Evolutionary conservation across 2,329 filamentous ascomycete genomes (phyloP).

Genomic region (Verticillium nonalfalfae): DNA sequence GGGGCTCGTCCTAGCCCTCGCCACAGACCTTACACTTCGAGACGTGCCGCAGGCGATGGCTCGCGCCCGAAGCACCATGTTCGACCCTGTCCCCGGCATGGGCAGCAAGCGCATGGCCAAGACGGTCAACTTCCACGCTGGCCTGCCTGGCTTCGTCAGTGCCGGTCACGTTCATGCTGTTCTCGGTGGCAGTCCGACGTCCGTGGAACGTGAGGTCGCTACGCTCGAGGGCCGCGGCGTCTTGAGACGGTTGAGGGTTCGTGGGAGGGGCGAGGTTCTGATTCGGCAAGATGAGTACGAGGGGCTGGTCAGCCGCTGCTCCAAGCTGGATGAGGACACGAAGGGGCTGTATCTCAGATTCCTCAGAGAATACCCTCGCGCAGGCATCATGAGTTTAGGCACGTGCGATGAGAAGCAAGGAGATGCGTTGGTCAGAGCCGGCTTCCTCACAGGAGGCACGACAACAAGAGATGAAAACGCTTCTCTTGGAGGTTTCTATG

Average conservation of each 20-base stretch:
- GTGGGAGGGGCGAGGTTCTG: slow-evolving; percentile 58
- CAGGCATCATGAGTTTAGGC: not conserved
- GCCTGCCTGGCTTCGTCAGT: slow-evolving; percentile 58
- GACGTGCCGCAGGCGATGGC: slow-evolving; percentile 61
- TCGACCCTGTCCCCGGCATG: slow-evolving; percentile 61
- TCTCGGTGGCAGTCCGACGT: slow-evolving; percentile 50
- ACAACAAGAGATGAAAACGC: slow-evolving; percentile 16
- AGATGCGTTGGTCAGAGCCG: slow-evolving; percentile 54
- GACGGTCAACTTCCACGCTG: slow-evolving; percentile 53
- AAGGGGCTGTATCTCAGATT: slow-evolving; percentile 45
- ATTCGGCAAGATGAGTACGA: slow-evolving; percentile 53
- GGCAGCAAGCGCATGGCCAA: slow-evolving; percentile 56
- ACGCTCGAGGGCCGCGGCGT: slow-evolving; percentile 51
- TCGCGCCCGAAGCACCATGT: slow-evolving; percentile 56
- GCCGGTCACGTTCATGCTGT: slow-evolving; percentile 61
- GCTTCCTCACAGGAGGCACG: slow-evolving; percentile 54
- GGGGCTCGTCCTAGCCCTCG: slow-evolving; percentile 49
- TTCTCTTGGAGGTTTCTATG: slow-evolving; percentile 19
- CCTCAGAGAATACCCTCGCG: slow-evolving; percentile 42
- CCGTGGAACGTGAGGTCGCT: slow-evolving; percentile 61
- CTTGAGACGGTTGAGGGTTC: slow-evolving; percentile 57
- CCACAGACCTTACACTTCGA: slow-evolving; percentile 48
- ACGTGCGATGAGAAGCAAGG: slow-evolving; percentile 28
- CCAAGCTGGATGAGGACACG: slow-evolving; percentile 25
- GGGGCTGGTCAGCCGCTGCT: slow-evolving; percentile 30